phyloP scores from a whole-genome alignment of 75 land plant species.

The Picea glauca region DNA sequence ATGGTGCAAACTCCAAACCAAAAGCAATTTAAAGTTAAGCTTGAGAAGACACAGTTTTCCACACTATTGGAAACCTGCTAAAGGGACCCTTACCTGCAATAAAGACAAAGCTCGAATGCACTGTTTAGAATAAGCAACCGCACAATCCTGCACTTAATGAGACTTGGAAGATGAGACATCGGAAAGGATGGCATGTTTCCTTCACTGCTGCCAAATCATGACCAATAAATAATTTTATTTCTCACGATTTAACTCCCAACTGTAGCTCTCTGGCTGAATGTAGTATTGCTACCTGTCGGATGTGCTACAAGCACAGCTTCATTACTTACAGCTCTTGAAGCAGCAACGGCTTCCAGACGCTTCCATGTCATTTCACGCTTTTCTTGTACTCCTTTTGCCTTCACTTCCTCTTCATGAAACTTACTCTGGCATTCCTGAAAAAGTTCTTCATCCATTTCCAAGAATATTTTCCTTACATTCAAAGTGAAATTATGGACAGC shows the following conservation, averaged over 20 bases:
- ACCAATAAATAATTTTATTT: slow-evolving; percentile 1
- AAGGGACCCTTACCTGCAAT: neutral
- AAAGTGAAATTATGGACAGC: slow-evolving; percentile 48
- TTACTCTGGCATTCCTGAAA: slow-evolving; percentile 35
- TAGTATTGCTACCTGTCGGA: slow-evolving; percentile 9
- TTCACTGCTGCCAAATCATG: slow-evolving; percentile 2
- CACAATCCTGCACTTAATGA: slow-evolving; percentile 5
- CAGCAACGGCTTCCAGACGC: slow-evolving; percentile 42
- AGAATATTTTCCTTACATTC: slow-evolving; percentile 55
- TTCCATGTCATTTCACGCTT: slow-evolving; percentile 52
- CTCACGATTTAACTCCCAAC: neutral
- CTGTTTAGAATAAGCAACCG: slow-evolving; percentile 1
- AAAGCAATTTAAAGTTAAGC: neutral
- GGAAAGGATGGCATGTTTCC: neutral
- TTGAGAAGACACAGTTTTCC: neutral
- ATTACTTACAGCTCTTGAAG: slow-evolving; percentile 29
- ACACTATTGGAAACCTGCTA: slow-evolving; percentile 3
- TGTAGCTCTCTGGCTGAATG: slow-evolving; percentile 11
- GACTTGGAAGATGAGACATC: slow-evolving; percentile 8
- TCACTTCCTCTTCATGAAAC: slow-evolving; percentile 39
- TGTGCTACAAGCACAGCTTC: slow-evolving; percentile 35
- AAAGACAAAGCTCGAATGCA: slow-evolving; percentile 8
- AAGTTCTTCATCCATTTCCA: slow-evolving; percentile 52
- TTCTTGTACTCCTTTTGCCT: slow-evolving; percentile 20
- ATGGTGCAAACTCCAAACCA: slow-evolving; percentile 5